Percentiles rank a stretch among this genome's conserved stretches.
These are phyloP conservation scores for Wickerhamiella shivajii DNA, from an alignment of 805 yeast genomes.

Conservation along the genomic window DNA sequence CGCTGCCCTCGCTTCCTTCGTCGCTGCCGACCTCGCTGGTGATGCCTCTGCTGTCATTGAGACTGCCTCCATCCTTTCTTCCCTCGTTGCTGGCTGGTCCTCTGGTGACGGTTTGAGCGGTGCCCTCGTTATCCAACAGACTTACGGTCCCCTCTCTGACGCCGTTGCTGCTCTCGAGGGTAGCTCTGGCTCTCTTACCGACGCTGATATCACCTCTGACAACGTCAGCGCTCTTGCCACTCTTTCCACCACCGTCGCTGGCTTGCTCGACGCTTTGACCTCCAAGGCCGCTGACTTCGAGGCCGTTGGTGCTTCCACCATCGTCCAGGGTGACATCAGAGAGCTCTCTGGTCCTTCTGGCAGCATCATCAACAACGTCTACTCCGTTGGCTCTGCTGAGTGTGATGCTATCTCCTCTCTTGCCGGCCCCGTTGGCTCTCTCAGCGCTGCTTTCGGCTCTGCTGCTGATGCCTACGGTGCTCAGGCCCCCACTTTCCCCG, in stretches of 20 bases:
- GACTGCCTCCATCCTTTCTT: constrained; percentile 20
- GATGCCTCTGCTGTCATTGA: constrained; percentile 23
- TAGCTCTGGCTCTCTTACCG: constrained; percentile 8
- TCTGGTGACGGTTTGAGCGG: constrained; percentile 15
- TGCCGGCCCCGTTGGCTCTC: constrained; percentile 2
- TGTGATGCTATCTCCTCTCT: constrained; percentile 8
- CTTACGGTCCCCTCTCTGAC: constrained; percentile 10
- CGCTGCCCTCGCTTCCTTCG: constrained; percentile 14
- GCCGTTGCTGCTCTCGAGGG: constrained; percentile 11
- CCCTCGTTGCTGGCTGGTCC: constrained; percentile 12
- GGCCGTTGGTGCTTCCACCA: constrained; percentile 15
- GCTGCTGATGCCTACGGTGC: constrained; percentile 10
- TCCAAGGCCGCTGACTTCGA: constrained; percentile 17
- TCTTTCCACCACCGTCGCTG: constrained; percentile 10
- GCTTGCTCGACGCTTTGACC: constrained; percentile 14
- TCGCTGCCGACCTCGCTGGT: constrained; percentile 9
- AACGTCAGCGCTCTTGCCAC: constrained; percentile 8
- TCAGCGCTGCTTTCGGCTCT: constrained; percentile 6
- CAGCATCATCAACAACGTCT: constrained; percentile 12
- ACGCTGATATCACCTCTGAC: constrained; percentile 9
- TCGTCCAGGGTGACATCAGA: constrained; percentile 14
- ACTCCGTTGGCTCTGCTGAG: constrained; percentile 7
- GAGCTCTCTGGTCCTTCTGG: constrained; percentile 10
- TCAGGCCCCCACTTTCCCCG: constrained; percentile 7
- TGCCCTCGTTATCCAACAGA: constrained; percentile 19